Conservation (phyloP, 495 filamentous ascomycete genomes). For the Aspergillus nanangensis region DNA sequence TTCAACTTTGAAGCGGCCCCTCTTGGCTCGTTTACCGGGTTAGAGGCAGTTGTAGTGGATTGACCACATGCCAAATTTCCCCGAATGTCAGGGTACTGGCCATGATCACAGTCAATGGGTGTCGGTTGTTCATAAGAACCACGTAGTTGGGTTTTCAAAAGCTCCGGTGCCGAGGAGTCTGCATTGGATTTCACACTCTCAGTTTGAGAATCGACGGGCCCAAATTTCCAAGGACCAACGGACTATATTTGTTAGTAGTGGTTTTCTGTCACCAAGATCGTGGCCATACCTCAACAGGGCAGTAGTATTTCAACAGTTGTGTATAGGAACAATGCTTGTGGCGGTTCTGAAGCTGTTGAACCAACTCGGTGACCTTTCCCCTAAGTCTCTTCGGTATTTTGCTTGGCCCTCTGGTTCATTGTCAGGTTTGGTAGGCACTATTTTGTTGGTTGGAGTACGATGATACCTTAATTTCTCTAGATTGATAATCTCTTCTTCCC, state of each 20-base stretch:
- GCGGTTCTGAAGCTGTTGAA: conserved; percentile 62
- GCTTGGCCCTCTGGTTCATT: conserved; percentile 8
- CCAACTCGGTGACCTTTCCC: conserved; percentile 52
- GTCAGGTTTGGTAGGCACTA: not conserved
- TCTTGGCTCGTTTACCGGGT: not conserved
- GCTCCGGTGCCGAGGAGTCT: conserved; percentile 16
- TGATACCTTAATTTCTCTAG: conserved; percentile 9
- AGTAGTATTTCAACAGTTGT: conserved; percentile 74
- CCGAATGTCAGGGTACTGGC: too few relatives aligned
- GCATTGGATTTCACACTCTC: conserved; percentile 2
- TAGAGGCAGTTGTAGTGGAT: too few relatives aligned
- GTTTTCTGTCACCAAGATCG: not conserved
- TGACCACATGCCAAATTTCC: too few relatives aligned
- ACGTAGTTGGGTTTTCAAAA: conserved; percentile 28
- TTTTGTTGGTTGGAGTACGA: not conserved
- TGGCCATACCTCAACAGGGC: conserved; percentile 52
- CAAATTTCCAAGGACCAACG: conserved; percentile 27
- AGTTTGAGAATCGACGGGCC: conserved; percentile 11
- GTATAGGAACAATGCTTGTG: conserved; percentile 74
- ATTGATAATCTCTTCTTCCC: conserved; percentile 75
- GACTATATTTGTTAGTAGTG: conserved; percentile 18
- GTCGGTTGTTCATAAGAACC: not conserved
- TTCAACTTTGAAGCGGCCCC: conserved; percentile 13
- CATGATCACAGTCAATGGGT: too few relatives aligned
- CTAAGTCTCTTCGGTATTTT: conserved; percentile 75